A percentile compares a stretch with the other conserved stretches of the same genome.
Evolutionary conservation across 2,329 filamentous ascomycete genomes (phyloP).

Genomic region (Hypoxylon sp.): DNA sequence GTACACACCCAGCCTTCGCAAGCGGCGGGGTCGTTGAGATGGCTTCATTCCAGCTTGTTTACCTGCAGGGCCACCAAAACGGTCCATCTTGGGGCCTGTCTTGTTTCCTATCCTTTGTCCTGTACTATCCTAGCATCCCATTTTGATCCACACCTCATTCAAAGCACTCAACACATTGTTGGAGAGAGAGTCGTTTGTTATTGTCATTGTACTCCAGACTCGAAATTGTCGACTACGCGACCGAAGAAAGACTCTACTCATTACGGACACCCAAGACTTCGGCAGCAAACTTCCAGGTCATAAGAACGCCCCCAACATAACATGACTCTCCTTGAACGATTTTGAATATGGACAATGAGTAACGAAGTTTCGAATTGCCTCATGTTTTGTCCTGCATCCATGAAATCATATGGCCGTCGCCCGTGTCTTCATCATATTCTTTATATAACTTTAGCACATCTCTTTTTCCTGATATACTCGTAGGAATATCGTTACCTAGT

Average conservation of each 20-base stretch:
- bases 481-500: not conserved
- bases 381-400: not conserved
- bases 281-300: not conserved
- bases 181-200: not conserved
- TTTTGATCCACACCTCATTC: not conserved
- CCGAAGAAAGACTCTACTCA: not conserved
- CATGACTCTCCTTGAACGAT: not conserved
- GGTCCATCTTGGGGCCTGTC: not conserved
- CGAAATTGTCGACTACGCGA: not conserved
- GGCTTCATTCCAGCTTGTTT: constrained; percentile 28
- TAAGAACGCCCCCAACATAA: not conserved
- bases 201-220: not conserved
- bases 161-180: not conserved
- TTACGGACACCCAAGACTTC: not conserved
- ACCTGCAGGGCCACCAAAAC: not conserved
- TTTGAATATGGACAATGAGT: not conserved
- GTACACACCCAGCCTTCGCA: constrained; percentile 13
- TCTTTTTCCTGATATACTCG: not conserved
- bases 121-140: not conserved
- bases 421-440: not conserved
- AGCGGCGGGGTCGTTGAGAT: constrained; percentile 25
- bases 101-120: not conserved
- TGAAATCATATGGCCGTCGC: not conserved
- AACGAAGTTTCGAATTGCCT: not conserved
- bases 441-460: not conserved